phyloP scores from a whole-genome alignment of 768 basidiomycete genomes.

The Tylopilus vinaceipallidus region DNA sequence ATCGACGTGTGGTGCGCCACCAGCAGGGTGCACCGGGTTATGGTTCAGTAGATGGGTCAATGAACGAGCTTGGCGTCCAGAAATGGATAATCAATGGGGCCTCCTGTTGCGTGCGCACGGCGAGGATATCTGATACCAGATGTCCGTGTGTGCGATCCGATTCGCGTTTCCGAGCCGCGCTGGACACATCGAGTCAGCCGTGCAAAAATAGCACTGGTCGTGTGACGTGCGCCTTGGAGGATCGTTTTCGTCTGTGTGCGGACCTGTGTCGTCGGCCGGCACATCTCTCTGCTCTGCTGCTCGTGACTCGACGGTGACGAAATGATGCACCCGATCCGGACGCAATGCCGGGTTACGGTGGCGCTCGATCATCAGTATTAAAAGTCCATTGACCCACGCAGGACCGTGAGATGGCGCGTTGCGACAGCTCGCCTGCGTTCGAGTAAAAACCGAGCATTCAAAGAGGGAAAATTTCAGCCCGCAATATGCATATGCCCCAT shows the following conservation, averaged over 20 bases:
- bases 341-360: conserved; percentile 18
- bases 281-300: conserved; percentile 2
- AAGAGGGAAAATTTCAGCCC: neutral
- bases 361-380: conserved; percentile 20
- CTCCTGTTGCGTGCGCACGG: too few relatives aligned
- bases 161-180: too few relatives aligned
- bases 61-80: neutral
- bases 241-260: neutral
- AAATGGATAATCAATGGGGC: conserved; percentile 9
- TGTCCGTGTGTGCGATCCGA: conserved; percentile 6
- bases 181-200: too few relatives aligned
- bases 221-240: too few relatives aligned
- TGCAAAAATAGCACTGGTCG: too few relatives aligned
- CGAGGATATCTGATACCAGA: conserved; percentile 5
- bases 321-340: neutral
- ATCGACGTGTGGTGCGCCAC: conserved; percentile 17
- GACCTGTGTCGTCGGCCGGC: neutral
- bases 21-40: conserved; percentile 6
- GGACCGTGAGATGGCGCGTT: conserved; percentile 10
- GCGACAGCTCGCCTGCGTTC: neutral
- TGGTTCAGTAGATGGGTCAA: neutral
- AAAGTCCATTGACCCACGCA: conserved; percentile 5
- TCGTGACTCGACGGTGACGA: neutral
- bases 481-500: conserved; percentile 14
- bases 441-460: neutral